phyloP scores from a whole-genome alignment of 2,329 filamentous ascomycete genomes.

The Talaromyces islandicus region DNA sequence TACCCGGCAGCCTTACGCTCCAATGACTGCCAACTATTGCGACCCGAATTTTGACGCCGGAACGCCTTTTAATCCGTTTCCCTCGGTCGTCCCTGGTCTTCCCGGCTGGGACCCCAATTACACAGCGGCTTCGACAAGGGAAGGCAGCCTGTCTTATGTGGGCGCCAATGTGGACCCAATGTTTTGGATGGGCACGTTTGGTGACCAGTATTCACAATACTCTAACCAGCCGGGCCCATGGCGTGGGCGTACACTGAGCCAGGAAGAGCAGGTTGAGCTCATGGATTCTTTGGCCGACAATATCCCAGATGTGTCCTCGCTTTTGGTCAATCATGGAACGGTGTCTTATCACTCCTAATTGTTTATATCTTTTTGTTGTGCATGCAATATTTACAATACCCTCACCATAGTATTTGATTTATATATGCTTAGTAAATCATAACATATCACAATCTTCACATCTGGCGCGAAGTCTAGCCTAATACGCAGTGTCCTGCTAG shows the following conservation, averaged over 20 bases:
- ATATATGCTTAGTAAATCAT: neutral
- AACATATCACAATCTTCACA: neutral
- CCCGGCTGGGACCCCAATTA: conserved; percentile 39
- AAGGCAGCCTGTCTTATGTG: conserved; percentile 28
- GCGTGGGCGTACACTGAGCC: conserved; percentile 62
- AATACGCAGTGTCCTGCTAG: neutral
- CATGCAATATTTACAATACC: neutral
- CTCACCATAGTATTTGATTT: neutral
- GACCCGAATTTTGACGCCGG: conserved; percentile 29
- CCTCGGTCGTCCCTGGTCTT: conserved; percentile 33
- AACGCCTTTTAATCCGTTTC: conserved; percentile 35
- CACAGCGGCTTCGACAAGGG: conserved; percentile 30
- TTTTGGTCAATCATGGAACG: conserved; percentile 5
- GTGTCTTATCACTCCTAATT: conserved; percentile 10
- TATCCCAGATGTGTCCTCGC: conserved; percentile 39
- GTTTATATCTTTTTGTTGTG: neutral
- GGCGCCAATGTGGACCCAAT: conserved; percentile 32
- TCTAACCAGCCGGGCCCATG: conserved; percentile 41
- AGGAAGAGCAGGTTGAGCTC: conserved; percentile 75
- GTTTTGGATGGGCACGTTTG: conserved; percentile 38
- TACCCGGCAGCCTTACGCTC: conserved; percentile 16
- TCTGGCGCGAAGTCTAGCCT: neutral
- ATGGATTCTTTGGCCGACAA: conserved; percentile 69
- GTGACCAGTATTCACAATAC: conserved; percentile 43
- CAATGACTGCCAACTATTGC: conserved; percentile 16